Percentiles rank a stretch among this genome's conserved stretches.
phyloP scores from a whole-genome alignment of 306 rosid species.

The Lotus japonicus region DNA sequence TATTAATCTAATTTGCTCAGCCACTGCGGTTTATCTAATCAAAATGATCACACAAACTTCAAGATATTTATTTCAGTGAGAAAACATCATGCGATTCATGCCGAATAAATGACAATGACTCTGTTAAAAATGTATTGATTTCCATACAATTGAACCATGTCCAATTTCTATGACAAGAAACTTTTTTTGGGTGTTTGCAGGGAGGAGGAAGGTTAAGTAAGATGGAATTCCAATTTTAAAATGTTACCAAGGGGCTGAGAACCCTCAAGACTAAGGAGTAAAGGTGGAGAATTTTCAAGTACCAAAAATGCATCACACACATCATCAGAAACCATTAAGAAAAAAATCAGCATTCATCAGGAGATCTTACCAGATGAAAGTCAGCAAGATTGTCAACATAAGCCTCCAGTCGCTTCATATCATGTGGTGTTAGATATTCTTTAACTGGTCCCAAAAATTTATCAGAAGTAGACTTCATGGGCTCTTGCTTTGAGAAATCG shows the following conservation, averaged over 20 bases:
- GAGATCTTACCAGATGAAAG: conserved; percentile 73
- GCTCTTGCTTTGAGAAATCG: conserved; percentile 51
- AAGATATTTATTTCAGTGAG: not conserved
- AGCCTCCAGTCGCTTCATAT: conserved; percentile 92
- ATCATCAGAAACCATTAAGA: not conserved
- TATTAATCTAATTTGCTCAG: not conserved
- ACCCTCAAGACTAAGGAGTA: not conserved
- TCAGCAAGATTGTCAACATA: conserved; percentile 74
- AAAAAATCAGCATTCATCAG: not conserved
- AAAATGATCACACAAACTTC: not conserved
- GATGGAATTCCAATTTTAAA: not conserved
- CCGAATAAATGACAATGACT: too few species aligned
- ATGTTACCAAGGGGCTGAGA: not conserved
- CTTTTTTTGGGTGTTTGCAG: too few species aligned
- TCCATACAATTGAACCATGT: not conserved
- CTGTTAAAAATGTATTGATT: too few species aligned
- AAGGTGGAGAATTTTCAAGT: not conserved
- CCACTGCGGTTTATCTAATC: conserved; percentile 6
- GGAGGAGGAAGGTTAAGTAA: too few species aligned
- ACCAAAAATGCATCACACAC: not conserved
- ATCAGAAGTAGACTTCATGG: conserved; percentile 23
- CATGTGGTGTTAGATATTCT: conserved; percentile 61
- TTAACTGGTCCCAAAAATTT: conserved; percentile 48
- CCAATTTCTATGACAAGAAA: too few species aligned
- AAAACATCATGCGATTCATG: not conserved